These are phyloP conservation scores for Boletus rufocinnamomeus DNA, from an alignment of 768 basidiomycete species.

Conservation along the genomic window DNA sequence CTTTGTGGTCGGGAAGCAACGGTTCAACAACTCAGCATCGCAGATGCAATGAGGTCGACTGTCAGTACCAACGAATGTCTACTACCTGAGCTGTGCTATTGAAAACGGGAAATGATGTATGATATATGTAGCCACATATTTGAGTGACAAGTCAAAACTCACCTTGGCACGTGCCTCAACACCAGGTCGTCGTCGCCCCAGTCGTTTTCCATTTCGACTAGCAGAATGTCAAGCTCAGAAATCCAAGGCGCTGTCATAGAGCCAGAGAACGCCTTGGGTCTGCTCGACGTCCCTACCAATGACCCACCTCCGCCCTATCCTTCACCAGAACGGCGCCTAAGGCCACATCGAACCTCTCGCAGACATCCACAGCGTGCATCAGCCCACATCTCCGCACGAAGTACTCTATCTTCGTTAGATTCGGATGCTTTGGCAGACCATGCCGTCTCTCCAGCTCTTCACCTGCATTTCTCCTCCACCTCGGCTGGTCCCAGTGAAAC, in stretches of 20 bases:
- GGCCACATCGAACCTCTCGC: conserved; percentile 34
- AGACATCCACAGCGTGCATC: conserved; percentile 35
- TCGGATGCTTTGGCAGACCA: conserved; percentile 39
- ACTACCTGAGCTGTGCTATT: no score
- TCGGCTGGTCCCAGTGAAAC: conserved; percentile 43
- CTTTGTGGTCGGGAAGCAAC: no score
- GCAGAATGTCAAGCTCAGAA: conserved; percentile 15
- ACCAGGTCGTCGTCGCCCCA: not conserved
- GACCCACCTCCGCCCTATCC: conserved; percentile 81
- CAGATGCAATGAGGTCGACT: no score
- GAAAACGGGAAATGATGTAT: no score
- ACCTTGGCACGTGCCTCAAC: conserved; percentile 7
- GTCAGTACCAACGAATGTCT: no score
- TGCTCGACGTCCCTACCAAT: conserved; percentile 16
- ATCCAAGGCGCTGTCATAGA: not conserved
- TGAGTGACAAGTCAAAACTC: no score
- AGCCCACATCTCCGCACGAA: conserved; percentile 30
- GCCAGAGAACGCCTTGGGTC: conserved; percentile 11
- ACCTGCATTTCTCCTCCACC: conserved; percentile 25
- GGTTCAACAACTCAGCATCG: no score
- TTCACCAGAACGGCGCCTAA: conserved; percentile 44
- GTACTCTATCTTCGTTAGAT: conserved; percentile 37
- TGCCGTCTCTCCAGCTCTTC: conserved; percentile 16
- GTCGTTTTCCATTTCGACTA: not conserved
- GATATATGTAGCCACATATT: no score